These are phyloP conservation scores for Fraxinus quadrangulata DNA, from an alignment of 257 asterid species.

Conservation along the genomic window DNA sequence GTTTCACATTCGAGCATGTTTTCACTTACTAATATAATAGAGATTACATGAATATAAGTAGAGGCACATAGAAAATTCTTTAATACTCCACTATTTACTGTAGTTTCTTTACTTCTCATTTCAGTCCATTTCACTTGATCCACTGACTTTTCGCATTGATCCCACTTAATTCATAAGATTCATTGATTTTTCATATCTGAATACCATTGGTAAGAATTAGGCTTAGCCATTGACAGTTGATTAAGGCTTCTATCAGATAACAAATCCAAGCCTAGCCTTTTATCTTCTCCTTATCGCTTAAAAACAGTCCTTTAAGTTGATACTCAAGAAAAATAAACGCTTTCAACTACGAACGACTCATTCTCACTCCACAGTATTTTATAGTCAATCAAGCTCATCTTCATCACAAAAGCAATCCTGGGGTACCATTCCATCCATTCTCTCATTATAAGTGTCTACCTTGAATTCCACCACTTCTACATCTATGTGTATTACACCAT, in stretches of 20 bases:
- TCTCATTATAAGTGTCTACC: background rate
- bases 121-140: background rate
- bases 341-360: background rate
- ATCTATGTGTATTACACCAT: background rate
- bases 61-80: background rate
- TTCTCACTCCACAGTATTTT: background rate
- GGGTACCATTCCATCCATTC: background rate
- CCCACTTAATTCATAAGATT: background rate
- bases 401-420: background rate
- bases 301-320: background rate
- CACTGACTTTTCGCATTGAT: background rate
- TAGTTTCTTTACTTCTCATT: background rate
- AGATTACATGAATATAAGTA: background rate
- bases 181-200: background rate
- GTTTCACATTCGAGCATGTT: background rate
- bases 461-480: background rate
- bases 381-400: background rate
- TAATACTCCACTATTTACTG: background rate
- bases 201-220: background rate
- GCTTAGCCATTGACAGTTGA: background rate
- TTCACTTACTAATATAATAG: background rate
- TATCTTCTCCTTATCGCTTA: background rate
- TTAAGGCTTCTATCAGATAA: background rate
- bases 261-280: background rate
- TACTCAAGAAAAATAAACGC: background rate